A percentile compares a stretch with the other conserved stretches of the same genome.
These are phyloP conservation scores for Barbarea vulgaris DNA, from an alignment of 345 rosid genomes.

Conservation along the genomic window DNA sequence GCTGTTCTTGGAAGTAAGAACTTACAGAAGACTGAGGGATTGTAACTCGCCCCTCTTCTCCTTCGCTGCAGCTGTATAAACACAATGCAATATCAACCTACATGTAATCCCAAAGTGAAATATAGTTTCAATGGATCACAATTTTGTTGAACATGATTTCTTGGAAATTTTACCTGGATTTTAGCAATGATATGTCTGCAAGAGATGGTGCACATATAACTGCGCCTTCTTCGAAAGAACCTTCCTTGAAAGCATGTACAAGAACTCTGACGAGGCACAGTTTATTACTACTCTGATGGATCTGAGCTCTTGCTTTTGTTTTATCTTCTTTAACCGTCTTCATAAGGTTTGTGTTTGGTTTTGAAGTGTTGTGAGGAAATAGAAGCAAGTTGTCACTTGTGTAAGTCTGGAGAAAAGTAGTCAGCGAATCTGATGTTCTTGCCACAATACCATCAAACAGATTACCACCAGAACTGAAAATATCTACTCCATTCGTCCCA, in stretches of 20 bases:
- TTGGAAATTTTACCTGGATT: conserved; percentile 58
- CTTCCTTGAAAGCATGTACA: conserved; percentile 74
- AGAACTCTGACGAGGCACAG: conserved; percentile 74
- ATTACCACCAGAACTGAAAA: conserved; percentile 23
- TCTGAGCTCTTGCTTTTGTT: conserved; percentile 37
- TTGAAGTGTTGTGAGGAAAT: conserved; percentile 45
- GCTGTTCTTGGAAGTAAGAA: conserved; percentile 66
- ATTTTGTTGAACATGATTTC: conserved; percentile 2
- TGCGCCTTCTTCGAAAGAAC: conserved; percentile 82
- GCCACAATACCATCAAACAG: conserved; percentile 56
- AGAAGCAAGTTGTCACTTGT: conserved; percentile 45
- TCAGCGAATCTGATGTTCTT: conserved; percentile 58
- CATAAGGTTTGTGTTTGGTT: conserved; percentile 34
- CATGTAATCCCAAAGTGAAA: conserved; percentile 12
- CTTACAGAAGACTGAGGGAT: conserved; percentile 57
- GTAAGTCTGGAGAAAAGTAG: conserved; percentile 45
- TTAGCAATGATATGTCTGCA: conserved; percentile 55
- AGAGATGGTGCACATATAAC: conserved; percentile 67
- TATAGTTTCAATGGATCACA: conserved; percentile 4
- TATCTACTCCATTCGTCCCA: conserved; percentile 20
- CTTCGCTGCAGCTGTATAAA: conserved; percentile 47
- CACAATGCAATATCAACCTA: background rate
- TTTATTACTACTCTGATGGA: conserved; percentile 43
- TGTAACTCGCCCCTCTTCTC: conserved; percentile 47
- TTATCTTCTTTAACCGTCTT: conserved; percentile 34